phyloP scores from a whole-genome alignment of 1,284 basidiomycete species.

The Mycosarcoma mackinlayi region DNA sequence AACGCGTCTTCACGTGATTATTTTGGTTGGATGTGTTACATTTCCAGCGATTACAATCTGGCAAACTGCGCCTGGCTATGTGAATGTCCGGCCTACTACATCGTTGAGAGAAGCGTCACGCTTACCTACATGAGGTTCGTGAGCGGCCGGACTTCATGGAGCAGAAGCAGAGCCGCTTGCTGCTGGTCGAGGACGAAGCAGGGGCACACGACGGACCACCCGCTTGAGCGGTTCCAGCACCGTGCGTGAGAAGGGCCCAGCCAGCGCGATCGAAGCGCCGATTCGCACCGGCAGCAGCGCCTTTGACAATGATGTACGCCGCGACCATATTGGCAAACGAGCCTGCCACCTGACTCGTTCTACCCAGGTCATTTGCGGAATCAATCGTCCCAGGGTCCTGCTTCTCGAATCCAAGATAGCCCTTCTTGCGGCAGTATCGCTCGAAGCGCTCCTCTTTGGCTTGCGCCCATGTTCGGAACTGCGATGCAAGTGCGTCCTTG shows the following conservation, averaged over 20 bases:
- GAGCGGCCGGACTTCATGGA: background rate
- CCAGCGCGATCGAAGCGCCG: constrained; percentile 78
- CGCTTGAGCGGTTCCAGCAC: constrained; percentile 74
- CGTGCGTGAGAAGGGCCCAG: constrained; percentile 79
- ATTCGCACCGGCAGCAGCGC: constrained; percentile 81
- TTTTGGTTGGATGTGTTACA: constrained; percentile 13
- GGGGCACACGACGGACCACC: constrained; percentile 1
- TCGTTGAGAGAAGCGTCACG: too few relatives aligned
- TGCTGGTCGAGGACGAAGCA: constrained; percentile 13
- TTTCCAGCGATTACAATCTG: background rate
- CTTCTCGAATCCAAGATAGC: constrained; percentile 82
- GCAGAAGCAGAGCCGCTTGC: background rate
- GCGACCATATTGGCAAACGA: constrained; percentile 72
- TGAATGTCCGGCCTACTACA: background rate
- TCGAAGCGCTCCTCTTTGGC: constrained; percentile 73
- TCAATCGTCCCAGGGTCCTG: constrained; percentile 51
- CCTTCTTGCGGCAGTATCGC: constrained; percentile 80
- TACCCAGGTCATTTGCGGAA: constrained; percentile 47
- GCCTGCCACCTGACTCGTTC: constrained; percentile 71
- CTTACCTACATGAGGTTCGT: too few relatives aligned
- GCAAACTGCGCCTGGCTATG: too few relatives aligned
- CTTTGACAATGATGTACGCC: constrained; percentile 87
- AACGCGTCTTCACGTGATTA: constrained; percentile 37
- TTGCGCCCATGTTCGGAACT: constrained; percentile 29
- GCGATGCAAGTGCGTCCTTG: constrained; percentile 10